These are phyloP conservation scores for Calonectria henricotiae DNA, from an alignment of 2,329 filamentous ascomycete species.

Conservation along the genomic window DNA sequence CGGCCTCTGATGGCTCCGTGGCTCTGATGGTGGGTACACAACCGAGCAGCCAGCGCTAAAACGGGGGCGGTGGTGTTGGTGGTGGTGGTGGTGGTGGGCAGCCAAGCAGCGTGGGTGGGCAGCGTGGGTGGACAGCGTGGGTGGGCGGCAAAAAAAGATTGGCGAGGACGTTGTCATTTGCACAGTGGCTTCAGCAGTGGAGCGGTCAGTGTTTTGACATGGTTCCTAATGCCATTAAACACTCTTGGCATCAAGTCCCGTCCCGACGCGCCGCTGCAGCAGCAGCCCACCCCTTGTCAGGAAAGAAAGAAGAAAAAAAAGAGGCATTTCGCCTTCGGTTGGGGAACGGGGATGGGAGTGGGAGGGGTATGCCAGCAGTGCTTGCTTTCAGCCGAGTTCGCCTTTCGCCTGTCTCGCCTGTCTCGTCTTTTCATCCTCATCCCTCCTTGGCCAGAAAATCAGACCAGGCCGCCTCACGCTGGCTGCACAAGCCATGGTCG, in stretches of 20 bases:
- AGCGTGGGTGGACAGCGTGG: neutral
- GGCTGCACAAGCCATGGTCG: neutral
- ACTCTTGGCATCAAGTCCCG: slow-evolving; percentile 21
- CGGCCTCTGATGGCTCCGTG: too few relatives aligned
- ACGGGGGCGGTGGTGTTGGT: neutral
- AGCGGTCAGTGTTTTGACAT: neutral
- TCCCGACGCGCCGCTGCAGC: neutral
- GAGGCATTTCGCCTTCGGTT: too few relatives aligned
- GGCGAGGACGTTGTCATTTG: slow-evolving; percentile 1
- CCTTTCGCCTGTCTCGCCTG: too few relatives aligned
- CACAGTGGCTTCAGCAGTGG: neutral
- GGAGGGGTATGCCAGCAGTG: neutral
- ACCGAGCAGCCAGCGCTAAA: neutral
- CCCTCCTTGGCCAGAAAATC: neutral
- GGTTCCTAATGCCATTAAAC: slow-evolving; percentile 1
- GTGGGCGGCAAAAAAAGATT: neutral
- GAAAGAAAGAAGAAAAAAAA: too few relatives aligned
- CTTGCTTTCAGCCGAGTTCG: too few relatives aligned
- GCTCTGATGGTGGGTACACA: too few relatives aligned
- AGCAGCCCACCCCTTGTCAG: neutral
- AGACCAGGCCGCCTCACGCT: neutral
- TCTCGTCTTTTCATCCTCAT: too few relatives aligned
- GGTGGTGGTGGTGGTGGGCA: too few relatives aligned
- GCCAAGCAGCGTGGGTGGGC: too few relatives aligned
- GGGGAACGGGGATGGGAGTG: too few relatives aligned